Conservation (phyloP, 2,329 filamentous ascomycete genomes). For the Metarhizium anisopliae region DNA sequence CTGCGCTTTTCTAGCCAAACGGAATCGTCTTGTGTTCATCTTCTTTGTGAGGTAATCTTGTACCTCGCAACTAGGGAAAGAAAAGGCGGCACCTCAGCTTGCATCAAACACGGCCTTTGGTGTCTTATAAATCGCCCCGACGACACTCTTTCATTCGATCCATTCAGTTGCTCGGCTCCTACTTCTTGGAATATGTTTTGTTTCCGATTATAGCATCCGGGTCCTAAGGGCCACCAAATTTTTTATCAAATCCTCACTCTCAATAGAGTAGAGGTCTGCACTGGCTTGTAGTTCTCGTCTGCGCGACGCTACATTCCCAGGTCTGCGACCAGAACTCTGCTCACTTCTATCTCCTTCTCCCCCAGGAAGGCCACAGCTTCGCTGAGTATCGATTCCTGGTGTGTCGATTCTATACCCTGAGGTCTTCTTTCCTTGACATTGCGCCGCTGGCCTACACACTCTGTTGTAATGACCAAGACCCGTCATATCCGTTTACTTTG, state of each 20-base stretch:
- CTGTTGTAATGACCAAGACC: background rate
- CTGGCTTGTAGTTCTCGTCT: slow-evolving; percentile 16
- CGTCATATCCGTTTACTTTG: background rate
- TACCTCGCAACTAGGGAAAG: background rate
- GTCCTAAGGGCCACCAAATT: slow-evolving; percentile 27
- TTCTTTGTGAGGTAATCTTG: background rate
- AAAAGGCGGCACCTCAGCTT: background rate
- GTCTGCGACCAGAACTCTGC: background rate
- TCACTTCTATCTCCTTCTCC: background rate
- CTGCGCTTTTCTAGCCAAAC: background rate
- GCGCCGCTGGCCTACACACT: background rate
- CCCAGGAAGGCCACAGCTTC: background rate
- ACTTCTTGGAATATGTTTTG: slow-evolving; percentile 20
- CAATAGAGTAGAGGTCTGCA: slow-evolving; percentile 12
- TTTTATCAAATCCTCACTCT: slow-evolving; percentile 8
- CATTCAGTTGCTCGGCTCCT: background rate
- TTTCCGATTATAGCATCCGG: slow-evolving; percentile 25
- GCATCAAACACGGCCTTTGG: background rate
- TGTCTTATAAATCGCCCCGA: background rate
- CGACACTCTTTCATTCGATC: background rate
- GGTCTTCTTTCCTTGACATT: background rate
- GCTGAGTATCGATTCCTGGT: background rate
- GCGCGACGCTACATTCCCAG: slow-evolving; percentile 10
- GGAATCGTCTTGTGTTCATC: background rate
- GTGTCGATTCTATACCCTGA: background rate